Evolutionary conservation across 2,329 filamentous ascomycete species (phyloP), one percentile per base, ranked within the genome.

Genomic region (Hypocreales sp.): DNA sequence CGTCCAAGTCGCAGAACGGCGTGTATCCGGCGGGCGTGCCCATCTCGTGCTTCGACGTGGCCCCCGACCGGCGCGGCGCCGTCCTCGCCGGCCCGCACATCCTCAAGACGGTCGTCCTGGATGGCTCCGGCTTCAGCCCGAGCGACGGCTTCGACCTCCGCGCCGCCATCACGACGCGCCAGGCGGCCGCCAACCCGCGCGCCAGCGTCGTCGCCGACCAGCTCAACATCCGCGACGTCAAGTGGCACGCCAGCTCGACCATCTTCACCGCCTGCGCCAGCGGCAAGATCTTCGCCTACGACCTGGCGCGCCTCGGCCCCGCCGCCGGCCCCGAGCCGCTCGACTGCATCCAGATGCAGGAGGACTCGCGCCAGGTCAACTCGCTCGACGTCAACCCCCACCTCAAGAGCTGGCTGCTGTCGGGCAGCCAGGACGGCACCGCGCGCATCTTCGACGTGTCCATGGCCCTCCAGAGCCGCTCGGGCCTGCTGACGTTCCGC

Each of bases 241-340:
- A 68, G 42, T 71, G 71, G 61, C 57, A 64, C 17, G 56, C 53
- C 31, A 58, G 61, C 34, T 58, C 60, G 10, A 63, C 59, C 20
- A 60, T 76, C 29, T 70, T 73, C 37, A 76, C 72, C 0, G 72
- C 72, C 3, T 73, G 69, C 41, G 64, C 66, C 26, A 71, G 66
- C 33, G 72, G 72, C 40, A 69, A 70, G 46, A 72, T 77, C 37
- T 74, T 74, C 34, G 58, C 67, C 33, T 77, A 77, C 40, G 69
- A 77, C 44, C 44, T 76, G 12, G 56, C 56, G 22, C 61, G 64
- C 13, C 40, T 67, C 8, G 58, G 61, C 2, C 43, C 55, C 2
- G 56, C 54, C 3, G 56, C 54, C 3, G 49, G 50, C 6, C 47
- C 53, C 3, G 48, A 60, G 9, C 58, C 60, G 5, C 46, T 72